phyloP scores from a whole-genome alignment of 441 rosid species.

The Melastoma candidum region DNA sequence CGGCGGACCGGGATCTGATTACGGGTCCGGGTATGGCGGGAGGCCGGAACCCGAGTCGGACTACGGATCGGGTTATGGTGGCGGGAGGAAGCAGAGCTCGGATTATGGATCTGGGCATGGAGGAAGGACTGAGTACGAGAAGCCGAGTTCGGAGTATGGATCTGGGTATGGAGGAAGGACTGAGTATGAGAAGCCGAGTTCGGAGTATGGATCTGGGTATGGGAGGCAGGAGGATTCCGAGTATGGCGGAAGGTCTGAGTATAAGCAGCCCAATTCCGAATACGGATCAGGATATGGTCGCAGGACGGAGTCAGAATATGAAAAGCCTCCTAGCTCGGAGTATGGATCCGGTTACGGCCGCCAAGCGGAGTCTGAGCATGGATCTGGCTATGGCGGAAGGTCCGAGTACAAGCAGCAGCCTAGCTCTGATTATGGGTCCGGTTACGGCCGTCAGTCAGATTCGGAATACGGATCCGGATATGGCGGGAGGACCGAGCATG shows the following conservation, averaged over 20 bases:
- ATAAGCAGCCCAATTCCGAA: constrained; percentile 6
- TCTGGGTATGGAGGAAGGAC: constrained; percentile 20
- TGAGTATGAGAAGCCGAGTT: constrained; percentile 3
- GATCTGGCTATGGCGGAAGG: constrained; percentile 14
- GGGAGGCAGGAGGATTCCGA: constrained; percentile 10
- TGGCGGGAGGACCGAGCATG: constrained; percentile 13
- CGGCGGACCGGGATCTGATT: constrained; percentile 1
- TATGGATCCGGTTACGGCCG: constrained; percentile 13
- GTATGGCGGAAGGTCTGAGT: constrained; percentile 15
- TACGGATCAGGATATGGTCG: constrained; percentile 29
- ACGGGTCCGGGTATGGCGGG: constrained; percentile 2
- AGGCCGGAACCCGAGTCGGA: constrained; percentile 19
- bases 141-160: constrained; percentile 14
- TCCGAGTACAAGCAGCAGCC: constrained; percentile 5
- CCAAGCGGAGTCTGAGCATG: constrained; percentile 6
- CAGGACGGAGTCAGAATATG: constrained; percentile 11
- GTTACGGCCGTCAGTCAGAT: background rate
- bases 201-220: constrained; percentile 20
- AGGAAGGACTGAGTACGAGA: constrained; percentile 17
- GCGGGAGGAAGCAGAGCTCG: constrained; percentile 17
- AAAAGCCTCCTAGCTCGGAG: no score
- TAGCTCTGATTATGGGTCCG: constrained; percentile 16
- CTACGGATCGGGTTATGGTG: constrained; percentile 7
- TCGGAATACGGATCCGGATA: constrained; percentile 9
- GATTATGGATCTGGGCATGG: constrained; percentile 19